Evolutionary conservation across 371 early-diverging fungal genomes (phyloP), one percentile per base, ranked within the genome.

Genomic region (Mucor irregularis): DNA sequence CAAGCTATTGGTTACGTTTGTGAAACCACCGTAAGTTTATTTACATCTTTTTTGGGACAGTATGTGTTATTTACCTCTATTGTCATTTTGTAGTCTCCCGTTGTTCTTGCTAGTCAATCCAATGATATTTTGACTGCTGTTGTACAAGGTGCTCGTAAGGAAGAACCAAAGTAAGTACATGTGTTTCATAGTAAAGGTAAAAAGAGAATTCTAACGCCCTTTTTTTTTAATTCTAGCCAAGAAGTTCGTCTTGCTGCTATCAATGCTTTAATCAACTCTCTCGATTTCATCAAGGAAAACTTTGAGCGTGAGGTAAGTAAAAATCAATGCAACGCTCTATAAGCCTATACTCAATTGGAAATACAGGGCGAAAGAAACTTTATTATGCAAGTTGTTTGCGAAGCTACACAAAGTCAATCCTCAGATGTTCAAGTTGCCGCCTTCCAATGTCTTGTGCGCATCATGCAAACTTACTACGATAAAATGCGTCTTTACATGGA

Each of bases 301-400:
- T 97, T 98, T 81, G 91, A 92, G 48, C 78, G 86, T 30, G 92
- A 91, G 67, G 77, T 81, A 64, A 62, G 34, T 30, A 52, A 52
- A n/a, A n/a, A 35, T 4, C 35, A 14, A 35, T 35, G 1, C 13
- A 35, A n/a, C 10, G 5, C 5, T 35, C 16, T 35, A 35, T 35
- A 35, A 13, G 16, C 3, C 34, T n/a, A n/a, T n/a, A n/a, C 24
- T 49, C 13, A 24, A 22, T 25, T 24, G 9, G 22, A 30, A 33
- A 17, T 14, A 22, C 51, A 86, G 77, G 88, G 85, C 55, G 97
- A 98, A 71, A 84, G 98, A 56, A 95, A 98, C 75, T 92, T 90
- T 55, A 94, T 98, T 53, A 98, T 98, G 99, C 91, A 93, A 67
- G 88, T 94, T n/a, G 93, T 98, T 11, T 98, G 97, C 69, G 96